Conservation (phyloP, 2,329 filamentous ascomycete species). For the Leptographium galeiforme region DNA sequence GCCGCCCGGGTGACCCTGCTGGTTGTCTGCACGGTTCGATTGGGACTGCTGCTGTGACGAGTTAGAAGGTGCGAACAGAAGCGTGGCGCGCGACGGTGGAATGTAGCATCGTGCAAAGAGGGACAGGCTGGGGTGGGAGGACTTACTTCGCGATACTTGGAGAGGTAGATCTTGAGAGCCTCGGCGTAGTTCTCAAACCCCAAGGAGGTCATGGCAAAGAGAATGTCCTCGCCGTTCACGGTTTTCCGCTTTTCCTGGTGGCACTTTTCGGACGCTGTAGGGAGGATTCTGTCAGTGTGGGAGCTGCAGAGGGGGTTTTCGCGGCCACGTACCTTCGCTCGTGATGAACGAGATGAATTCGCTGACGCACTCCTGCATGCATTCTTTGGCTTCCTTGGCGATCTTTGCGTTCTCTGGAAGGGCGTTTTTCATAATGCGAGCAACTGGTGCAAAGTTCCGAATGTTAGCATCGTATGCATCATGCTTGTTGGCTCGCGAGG, state of each 20-base stretch:
- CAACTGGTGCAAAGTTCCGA: conserved; percentile 88
- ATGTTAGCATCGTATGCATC: conserved; percentile 77
- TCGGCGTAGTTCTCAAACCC: conserved; percentile 99
- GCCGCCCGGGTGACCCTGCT: conserved; percentile 35
- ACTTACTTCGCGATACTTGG: conserved; percentile 92
- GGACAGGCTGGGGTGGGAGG: not conserved
- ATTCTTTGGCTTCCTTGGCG: conserved; percentile 97
- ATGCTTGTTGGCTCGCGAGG: conserved; percentile 32
- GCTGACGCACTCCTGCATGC: conserved; percentile 99
- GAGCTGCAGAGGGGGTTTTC: not conserved
- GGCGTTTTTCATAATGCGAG: conserved; percentile 97
- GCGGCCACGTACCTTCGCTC: conserved; percentile 66
- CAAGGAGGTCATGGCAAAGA: conserved; percentile 97
- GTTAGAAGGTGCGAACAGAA: not conserved
- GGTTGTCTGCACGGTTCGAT: conserved; percentile 53
- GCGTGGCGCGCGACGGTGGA: not conserved
- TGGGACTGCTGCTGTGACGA: conserved; percentile 47
- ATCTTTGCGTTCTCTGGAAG: conserved; percentile 98
- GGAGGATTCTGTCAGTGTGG: not conserved
- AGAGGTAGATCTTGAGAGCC: conserved; percentile 93
- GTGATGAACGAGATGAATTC: conserved; percentile 99
- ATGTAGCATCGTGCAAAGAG: conserved; percentile 1
- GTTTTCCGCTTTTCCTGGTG: conserved; percentile 99
- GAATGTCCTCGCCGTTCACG: conserved; percentile 94
- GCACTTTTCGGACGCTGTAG: conserved; percentile 87